These are phyloP conservation scores for Phaeodactylum tricornutum DNA, from an alignment of 108 stramenopile species.

Conservation along the genomic window DNA sequence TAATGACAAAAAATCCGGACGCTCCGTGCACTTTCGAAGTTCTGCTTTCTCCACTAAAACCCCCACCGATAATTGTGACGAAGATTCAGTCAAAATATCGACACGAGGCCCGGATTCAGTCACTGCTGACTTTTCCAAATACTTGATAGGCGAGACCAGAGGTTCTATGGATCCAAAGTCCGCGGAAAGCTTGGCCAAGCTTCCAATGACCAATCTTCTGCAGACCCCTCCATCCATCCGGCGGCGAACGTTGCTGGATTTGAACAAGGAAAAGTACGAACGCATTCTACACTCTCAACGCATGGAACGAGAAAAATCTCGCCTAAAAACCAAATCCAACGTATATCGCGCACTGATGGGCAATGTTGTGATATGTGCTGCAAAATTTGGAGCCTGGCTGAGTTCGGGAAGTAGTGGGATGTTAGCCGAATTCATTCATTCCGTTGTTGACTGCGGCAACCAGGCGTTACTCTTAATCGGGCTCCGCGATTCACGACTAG, in stretches of 20 bases:
- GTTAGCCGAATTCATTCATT: constrained; percentile 92
- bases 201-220: no score
- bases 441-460: constrained; percentile 91
- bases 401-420: constrained; percentile 86
- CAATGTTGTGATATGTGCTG: constrained; percentile 79
- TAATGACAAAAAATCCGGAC: no score
- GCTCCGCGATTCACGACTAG: constrained; percentile 53
- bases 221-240: not conserved
- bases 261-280: not conserved
- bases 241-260: not conserved
- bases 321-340: constrained; percentile 39
- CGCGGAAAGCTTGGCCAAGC: no score
- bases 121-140: not conserved
- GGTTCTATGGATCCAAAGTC: not conserved
- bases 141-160: not conserved
- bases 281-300: not conserved
- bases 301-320: constrained; percentile 12
- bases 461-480: constrained; percentile 86
- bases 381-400: constrained; percentile 85
- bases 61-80: no score
- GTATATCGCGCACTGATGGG: constrained; percentile 80
- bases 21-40: no score
- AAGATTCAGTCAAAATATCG: no score
- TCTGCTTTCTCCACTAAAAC: no score
- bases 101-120: no score